Evolutionary conservation across 352 stramenopile species (phyloP).

Genomic region (Pythium apleroticum): DNA sequence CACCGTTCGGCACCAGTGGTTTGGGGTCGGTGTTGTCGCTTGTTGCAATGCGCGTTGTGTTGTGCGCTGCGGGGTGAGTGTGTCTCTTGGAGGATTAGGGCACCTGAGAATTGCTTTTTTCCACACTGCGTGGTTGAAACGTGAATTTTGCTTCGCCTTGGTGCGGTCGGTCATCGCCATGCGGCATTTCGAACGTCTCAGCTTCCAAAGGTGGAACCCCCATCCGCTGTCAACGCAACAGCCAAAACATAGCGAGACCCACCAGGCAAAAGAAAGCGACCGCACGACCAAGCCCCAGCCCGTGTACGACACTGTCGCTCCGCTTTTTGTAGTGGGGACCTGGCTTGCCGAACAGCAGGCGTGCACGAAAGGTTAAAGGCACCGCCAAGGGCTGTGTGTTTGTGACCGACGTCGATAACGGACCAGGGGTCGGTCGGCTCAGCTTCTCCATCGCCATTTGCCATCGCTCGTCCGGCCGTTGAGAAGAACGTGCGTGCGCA

Average conservation of each 20-base stretch:
- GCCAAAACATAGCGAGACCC: slow-evolving; percentile 1
- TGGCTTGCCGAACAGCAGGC: slow-evolving; percentile 6
- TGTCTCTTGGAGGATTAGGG: slow-evolving; percentile 31
- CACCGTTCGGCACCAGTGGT: slow-evolving; percentile 16
- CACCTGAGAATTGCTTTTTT: slow-evolving; percentile 20
- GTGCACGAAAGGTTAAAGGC: slow-evolving; percentile 2
- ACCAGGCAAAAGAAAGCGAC: slow-evolving; percentile 3
- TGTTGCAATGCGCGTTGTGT: slow-evolving; percentile 16
- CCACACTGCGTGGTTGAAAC: slow-evolving; percentile 4
- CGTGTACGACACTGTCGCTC: not conserved
- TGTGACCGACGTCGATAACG: slow-evolving; percentile 12
- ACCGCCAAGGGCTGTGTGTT: slow-evolving; percentile 22
- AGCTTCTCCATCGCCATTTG: slow-evolving; percentile 10
- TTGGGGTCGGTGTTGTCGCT: slow-evolving; percentile 23
- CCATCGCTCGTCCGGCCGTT: slow-evolving; percentile 15
- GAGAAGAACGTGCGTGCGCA: slow-evolving; percentile 27
- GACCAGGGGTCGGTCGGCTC: slow-evolving; percentile 8
- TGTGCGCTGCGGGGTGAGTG: slow-evolving; percentile 6
- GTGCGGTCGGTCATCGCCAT: not conserved
- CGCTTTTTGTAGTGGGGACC: not conserved
- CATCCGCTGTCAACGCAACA: slow-evolving; percentile 3
- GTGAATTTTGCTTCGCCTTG: not conserved
- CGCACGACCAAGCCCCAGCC: slow-evolving; percentile 5
- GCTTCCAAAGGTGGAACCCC: not conserved
- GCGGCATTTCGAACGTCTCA: slow-evolving; percentile 5